Percentiles rank a stretch among this genome's conserved stretches.
These are phyloP conservation scores for Nematodospora anomalae DNA, from an alignment of 1,139 yeast genomes.

Conservation along the genomic window DNA sequence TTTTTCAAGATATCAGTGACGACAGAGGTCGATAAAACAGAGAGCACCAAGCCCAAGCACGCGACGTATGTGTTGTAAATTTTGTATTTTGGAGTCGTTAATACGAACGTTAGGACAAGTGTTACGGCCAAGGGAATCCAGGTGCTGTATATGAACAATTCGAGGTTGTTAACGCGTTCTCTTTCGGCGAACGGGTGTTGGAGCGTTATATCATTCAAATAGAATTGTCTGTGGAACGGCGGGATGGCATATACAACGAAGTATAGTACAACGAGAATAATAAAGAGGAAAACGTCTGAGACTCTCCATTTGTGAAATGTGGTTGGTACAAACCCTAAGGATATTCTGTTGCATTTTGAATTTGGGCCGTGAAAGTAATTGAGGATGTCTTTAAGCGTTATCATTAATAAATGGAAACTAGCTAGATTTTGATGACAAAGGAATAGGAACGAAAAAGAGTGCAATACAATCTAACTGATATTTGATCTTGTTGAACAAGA, in stretches of 20 bases:
- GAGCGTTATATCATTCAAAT: conserved; percentile 41
- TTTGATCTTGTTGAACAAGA: no score
- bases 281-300: conserved; percentile 52
- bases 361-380: conserved; percentile 4
- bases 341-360: conserved; percentile 41
- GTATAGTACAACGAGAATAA: conserved; percentile 43
- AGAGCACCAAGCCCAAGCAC: conserved; percentile 38
- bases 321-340: conserved; percentile 42
- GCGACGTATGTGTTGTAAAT: conserved; percentile 43
- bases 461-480: no score
- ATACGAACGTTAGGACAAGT: conserved; percentile 22
- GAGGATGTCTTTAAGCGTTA: conserved; percentile 6
- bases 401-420: no score
- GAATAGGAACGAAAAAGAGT: no score
- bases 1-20: conserved; percentile 59
- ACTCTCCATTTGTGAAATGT: conserved; percentile 54
- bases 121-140: conserved; percentile 38
- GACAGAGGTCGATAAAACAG: conserved; percentile 42
- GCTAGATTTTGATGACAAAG: no score
- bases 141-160: conserved; percentile 38
- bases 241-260: conserved; percentile 44
- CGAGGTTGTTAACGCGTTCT: conserved; percentile 53
- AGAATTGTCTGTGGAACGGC: conserved; percentile 75
- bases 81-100: conserved; percentile 36
- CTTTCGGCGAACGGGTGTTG: conserved; percentile 71